Evolutionary conservation across 2,329 filamentous ascomycete species (phyloP), one percentile per base, ranked within the genome.

Genomic region (Alternaria rosae): DNA sequence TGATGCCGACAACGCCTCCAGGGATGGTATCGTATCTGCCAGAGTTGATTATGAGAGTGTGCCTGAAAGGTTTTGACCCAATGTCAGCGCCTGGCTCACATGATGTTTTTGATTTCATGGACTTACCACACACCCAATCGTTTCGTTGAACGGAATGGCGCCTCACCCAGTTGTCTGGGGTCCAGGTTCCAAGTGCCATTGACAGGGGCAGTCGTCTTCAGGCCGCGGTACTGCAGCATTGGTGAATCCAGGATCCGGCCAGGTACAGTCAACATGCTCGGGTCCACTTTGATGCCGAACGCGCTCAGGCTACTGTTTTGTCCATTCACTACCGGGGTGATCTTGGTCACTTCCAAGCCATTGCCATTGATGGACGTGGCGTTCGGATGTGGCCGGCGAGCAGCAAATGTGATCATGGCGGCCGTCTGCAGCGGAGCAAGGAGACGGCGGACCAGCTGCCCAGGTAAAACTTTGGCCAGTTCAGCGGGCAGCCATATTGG

Each of bases 181-280:
- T 74, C 69, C 82, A 94, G 86, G 70, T 93, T 93, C 92, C 92
- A 95, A 1, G 84, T 83, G 0, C 90, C 91, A n/a, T 81, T 79
- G 1, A 57, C 64, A 0, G 85, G 79, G 1, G 53, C 73, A 6
- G 84, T 60, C 53, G 68, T 59, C 7, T 66, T 74, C 15, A 56
- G 65, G 15, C 43, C 64, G 20, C 74, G 63, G 71, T 97, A 97
- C 2, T 80, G 75, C 26, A 97, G 79, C 0, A 66, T 70, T 0
- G 93, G 93, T 0, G 87, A 72, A 0, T 70, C 43, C 0, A 97
- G 84, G 42, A 94, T 85, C 6, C 93, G 88, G 1, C 88, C 94
- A 1, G 84, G 83, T 0, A 97, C 91, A 0, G 91, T 91, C 32
- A 97, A 82, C 32, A 97, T 83, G 1, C 82, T 78, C 12, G 85